A percentile compares a stretch with the other conserved stretches of the same genome.
Evolutionary conservation across 1,284 basidiomycete genomes (phyloP).

Genomic region (Naganishia albida): DNA sequence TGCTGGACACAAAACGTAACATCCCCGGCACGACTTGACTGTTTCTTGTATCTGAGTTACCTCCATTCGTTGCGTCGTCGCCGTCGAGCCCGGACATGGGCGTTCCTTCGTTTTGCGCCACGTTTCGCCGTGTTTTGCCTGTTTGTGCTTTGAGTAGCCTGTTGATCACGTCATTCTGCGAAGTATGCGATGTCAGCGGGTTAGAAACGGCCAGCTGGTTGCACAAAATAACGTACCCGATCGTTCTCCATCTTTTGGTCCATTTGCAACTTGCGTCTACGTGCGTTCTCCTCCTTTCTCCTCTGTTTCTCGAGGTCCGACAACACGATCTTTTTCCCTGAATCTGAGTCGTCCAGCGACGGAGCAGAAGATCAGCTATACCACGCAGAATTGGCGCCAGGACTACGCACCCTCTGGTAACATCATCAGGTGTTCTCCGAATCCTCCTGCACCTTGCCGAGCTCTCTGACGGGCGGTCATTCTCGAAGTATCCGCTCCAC

Average conservation of each 20-base stretch:
- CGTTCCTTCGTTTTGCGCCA: slow-evolving; percentile 13
- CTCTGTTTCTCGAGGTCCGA: slow-evolving; percentile 31
- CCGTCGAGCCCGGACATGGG: slow-evolving; percentile 21
- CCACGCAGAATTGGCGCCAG: background rate
- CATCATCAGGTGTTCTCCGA: slow-evolving; percentile 28
- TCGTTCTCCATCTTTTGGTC: slow-evolving; percentile 36
- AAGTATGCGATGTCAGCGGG: background rate
- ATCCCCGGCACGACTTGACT: background rate
- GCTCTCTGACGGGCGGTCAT: slow-evolving; percentile 34
- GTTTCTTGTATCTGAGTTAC: background rate
- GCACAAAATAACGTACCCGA: slow-evolving; percentile 21
- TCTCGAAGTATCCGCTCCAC: slow-evolving; percentile 11
- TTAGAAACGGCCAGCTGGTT: background rate
- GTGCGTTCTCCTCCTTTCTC: slow-evolving; percentile 34
- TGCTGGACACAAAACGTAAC: slow-evolving; percentile 25
- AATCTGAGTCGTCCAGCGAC: background rate
- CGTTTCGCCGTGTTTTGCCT: slow-evolving; percentile 29
- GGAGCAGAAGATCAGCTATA: background rate
- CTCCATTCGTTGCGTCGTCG: slow-evolving; percentile 4
- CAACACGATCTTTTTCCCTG: slow-evolving; percentile 33
- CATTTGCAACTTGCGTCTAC: slow-evolving; percentile 32
- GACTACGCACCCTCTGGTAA: slow-evolving; percentile 27
- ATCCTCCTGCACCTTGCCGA: slow-evolving; percentile 26
- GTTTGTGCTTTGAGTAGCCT: slow-evolving; percentile 33
- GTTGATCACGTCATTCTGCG: slow-evolving; percentile 34